Base-by-base conservation (phyloP, 2,329 filamentous ascomycete species). In the Aspergillus novoparasiticus region DNA sequence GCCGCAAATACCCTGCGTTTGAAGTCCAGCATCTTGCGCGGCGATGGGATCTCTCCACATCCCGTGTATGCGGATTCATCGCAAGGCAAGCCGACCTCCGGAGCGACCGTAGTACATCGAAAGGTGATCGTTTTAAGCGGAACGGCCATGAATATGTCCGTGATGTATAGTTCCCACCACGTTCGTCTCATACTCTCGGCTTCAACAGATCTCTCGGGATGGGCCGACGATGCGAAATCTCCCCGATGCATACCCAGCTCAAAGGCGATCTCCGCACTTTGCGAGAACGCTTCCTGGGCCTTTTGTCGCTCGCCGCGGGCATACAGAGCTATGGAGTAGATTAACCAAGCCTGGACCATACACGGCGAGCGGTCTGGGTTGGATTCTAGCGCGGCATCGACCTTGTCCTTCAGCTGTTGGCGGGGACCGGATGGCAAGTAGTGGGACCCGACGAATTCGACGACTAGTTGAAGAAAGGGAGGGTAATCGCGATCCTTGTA, bases 141-240 rank as follows among this genome's bases (percentile, higher is more conserved):
- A 12, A 90, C 90, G 4, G 92, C 90, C 69, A 95, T 86, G 85
- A 94, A 90, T 56, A 90, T 91, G 71, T 96, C 92, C 12, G 90
- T 86, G 34, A 91, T 85, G 71, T 89, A 93, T 32, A 91, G 72
- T 70, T 86, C 92, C 93, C 93, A 96, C 93, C 93, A 97, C 0
- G 93, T 97, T 64, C 93, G 83, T 34, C 92, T 86, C 86, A 91
- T 90, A 73, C 90, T 92, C 77, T 97, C 93, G 72, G 94, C 91
- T 21, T 94, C 74, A 1, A 91, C 81, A 0, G 69, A 65, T 87
- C 85, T 8, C 89, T 88, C 65, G 19, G 68, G 34, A 34, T 67
- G 68, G 16, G 68, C 54, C 14, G 73, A 68, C 1, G 69, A 58
- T 10, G 76, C 75, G 74, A 89, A 96, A 0, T 86, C 84, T 58